phyloP scores from a whole-genome alignment of 805 yeast species.

The Saturnispora sekii region DNA sequence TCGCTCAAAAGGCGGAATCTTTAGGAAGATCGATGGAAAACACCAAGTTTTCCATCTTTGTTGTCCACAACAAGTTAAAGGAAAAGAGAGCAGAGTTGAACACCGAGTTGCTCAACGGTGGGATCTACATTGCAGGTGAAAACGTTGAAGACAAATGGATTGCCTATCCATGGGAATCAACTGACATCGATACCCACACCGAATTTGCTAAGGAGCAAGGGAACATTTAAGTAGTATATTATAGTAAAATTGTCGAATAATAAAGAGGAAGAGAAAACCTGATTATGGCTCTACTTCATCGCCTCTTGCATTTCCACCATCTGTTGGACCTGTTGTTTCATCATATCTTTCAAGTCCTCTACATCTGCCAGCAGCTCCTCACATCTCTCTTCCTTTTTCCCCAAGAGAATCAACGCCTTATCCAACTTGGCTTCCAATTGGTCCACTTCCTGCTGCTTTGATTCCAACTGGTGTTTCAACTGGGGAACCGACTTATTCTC shows the following conservation, averaged over 20 bases:
- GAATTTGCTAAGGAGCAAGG: conserved; percentile 57
- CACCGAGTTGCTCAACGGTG: conserved; percentile 47
- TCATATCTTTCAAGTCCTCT: conserved; percentile 75
- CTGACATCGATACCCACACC: conserved; percentile 72
- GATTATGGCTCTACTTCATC: conserved; percentile 7
- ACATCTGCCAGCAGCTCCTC: conserved; percentile 86
- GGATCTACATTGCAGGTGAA: conserved; percentile 63
- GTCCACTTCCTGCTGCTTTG: conserved; percentile 15
- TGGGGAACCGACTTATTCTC: conserved; percentile 38
- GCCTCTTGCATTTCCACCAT: conserved; percentile 54
- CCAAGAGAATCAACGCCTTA: conserved; percentile 60
- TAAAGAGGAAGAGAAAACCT: too few species aligned
- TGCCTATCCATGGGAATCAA: conserved; percentile 87
- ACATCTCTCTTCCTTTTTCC: conserved; percentile 80
- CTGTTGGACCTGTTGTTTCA: conserved; percentile 78
- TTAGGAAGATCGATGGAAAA: conserved; percentile 48
- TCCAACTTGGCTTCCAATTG: conserved; percentile 19
- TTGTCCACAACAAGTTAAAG: conserved; percentile 76
- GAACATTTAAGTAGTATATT: conserved; percentile 28
- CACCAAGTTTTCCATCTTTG: conserved; percentile 68
- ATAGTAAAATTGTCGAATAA: neutral
- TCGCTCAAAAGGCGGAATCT: conserved; percentile 47
- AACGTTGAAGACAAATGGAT: conserved; percentile 76
- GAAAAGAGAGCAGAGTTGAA: conserved; percentile 71
- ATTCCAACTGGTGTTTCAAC: conserved; percentile 22